Evolutionary conservation across 116 monocot genomes (phyloP), one percentile per base, ranked within the genome.

Genomic region (Zostera marina): DNA sequence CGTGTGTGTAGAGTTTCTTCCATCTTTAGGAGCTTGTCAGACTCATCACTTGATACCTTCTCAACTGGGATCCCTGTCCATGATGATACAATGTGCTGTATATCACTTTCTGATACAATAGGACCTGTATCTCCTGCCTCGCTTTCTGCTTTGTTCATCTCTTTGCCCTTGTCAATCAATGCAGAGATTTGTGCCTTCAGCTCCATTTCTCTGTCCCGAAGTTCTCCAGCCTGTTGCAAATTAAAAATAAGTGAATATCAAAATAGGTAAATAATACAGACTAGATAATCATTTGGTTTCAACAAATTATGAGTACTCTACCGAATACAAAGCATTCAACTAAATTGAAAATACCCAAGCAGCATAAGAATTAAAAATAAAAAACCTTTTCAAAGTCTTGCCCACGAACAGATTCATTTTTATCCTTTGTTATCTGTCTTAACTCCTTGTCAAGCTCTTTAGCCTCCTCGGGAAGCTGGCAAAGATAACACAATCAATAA

Each of bases 51-150:
- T 19, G 87, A 92, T 19, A 92, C 87, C 54, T 87, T 92, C 59
- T 92, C 92, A 7, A 92, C 87, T 3, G 92, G 92, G 40, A 92
- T 84, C 12, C 92, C 92, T 38, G 92, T 92, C 92, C 92, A 92
- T 15, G 83, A 73, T 19, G 87, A 76, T 8, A 92, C 87, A 13
- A 92, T 83, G 54, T 87, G 87, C 38, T 92, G 87, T 49, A 92
- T 92, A 63, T 92, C 86, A 9, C 75, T 77, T 51, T 91, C 91
- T 0, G 70, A 70, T 20, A 91, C 91, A 20, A 77, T 10, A 0
- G 85, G 85, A 21, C 82, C 79, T 0, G 61, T 7, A 16, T 79
- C 81, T 21, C 81, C 85, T 1, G 72, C 61, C 59, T 91, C 91
- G 14, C 68, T 84, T 64, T 84, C 85, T 47, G 91, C 91, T 70